Conservation (phyloP, 768 basidiomycete genomes). For the Candolleomyces aberdarensis region DNA sequence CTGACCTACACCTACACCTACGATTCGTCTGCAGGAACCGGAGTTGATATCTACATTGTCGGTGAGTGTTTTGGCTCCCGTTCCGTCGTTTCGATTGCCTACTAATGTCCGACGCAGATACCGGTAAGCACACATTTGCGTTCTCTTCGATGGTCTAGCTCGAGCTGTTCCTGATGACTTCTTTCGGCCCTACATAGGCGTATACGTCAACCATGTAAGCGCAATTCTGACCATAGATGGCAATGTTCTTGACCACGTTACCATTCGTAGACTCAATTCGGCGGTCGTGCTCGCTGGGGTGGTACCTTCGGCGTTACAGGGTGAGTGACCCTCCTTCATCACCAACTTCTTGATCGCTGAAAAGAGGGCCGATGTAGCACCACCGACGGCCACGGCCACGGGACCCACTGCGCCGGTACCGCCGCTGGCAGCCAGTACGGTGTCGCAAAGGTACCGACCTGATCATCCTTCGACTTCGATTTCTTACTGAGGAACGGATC, state of each 20-base stretch:
- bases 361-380: not conserved
- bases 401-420: slow-evolving; percentile 30
- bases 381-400: slow-evolving; percentile 38
- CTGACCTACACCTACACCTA: slow-evolving; percentile 20
- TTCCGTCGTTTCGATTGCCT: not conserved
- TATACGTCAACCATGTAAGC: not conserved
- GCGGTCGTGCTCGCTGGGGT: slow-evolving; percentile 37
- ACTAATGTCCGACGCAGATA: not conserved
- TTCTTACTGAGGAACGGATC: not conserved
- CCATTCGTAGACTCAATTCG: slow-evolving; percentile 26
- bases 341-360: not conserved
- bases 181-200: not conserved
- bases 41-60: slow-evolving; percentile 39
- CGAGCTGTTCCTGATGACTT: not conserved
- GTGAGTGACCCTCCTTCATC: slow-evolving; percentile 7
- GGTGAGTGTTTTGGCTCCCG: slow-evolving; percentile 19
- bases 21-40: slow-evolving; percentile 25
- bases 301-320: slow-evolving; percentile 26
- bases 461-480: not conserved
- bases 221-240: not conserved
- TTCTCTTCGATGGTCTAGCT: not conserved
- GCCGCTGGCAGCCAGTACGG: slow-evolving; percentile 23
- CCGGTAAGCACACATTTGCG: not conserved
- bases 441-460: slow-evolving; percentile 13
- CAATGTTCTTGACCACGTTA: not conserved